Evolutionary conservation across 768 basidiomycete species (phyloP).

Genomic region (Suillus decipiens): DNA sequence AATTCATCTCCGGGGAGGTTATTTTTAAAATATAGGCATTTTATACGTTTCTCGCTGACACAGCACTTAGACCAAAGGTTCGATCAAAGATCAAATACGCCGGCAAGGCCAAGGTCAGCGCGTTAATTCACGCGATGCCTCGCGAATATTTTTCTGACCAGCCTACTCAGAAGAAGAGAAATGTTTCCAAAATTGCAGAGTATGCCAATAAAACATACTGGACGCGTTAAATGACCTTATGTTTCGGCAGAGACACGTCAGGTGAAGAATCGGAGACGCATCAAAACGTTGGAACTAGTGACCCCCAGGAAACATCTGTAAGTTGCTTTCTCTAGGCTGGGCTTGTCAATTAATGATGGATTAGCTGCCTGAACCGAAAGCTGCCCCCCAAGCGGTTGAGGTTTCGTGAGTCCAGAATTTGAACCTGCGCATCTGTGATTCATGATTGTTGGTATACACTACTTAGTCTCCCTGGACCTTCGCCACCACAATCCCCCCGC

Average conservation of each 20-base stretch:
- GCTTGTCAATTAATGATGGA: neutral
- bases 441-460: neutral
- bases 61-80: conserved; percentile 18
- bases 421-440: neutral
- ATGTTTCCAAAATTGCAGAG: conserved; percentile 6
- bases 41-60: conserved; percentile 7
- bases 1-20: conserved; percentile 19
- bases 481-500: conserved; percentile 21
- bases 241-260: conserved; percentile 4
- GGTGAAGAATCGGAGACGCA: conserved; percentile 16
- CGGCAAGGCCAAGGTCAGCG: conserved; percentile 18
- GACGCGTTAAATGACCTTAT: neutral
- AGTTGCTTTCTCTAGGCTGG: too few relatives aligned
- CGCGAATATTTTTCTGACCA: conserved; percentile 8
- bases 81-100: conserved; percentile 14
- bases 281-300: conserved; percentile 1
- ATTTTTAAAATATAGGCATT: conserved; percentile 1
- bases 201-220: conserved; percentile 10
- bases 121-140: conserved; percentile 13
- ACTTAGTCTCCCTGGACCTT: conserved; percentile 28
- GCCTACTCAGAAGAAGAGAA: conserved; percentile 12
- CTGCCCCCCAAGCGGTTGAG: conserved; percentile 32
- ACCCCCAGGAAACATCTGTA: conserved; percentile 7
- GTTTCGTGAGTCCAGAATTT: conserved; percentile 29
- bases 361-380: conserved; percentile 7